Conservation (phyloP, 2,329 filamentous ascomycete species). For the Fonsecaea erecta region DNA sequence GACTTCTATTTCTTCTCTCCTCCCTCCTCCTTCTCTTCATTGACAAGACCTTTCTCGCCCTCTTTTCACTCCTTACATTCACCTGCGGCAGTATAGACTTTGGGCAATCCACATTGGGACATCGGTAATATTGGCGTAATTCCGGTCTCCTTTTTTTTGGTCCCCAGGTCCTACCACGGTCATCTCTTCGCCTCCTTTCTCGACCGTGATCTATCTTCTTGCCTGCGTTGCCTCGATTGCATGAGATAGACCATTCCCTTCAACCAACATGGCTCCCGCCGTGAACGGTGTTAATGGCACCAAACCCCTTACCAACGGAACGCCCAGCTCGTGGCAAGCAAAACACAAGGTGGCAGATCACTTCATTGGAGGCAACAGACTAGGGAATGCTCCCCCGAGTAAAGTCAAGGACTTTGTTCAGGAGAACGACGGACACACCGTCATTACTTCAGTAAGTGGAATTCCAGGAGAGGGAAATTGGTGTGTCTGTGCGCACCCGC, state of each 20-base stretch:
- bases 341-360: conserved; percentile 84
- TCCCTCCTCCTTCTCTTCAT: conserved; percentile 20
- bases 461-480: not conserved
- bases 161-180: conserved; percentile 14
- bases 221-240: conserved; percentile 21
- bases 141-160: conserved; percentile 33
- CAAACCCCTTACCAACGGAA: conserved; percentile 52
- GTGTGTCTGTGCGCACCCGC: conserved; percentile 5
- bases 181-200: not conserved
- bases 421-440: conserved; percentile 87
- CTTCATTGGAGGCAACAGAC: conserved; percentile 93
- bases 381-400: conserved; percentile 79
- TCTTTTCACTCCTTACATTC: conserved; percentile 31
- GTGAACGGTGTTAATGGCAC: conserved; percentile 39
- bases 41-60: conserved; percentile 20
- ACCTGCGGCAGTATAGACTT: conserved; percentile 26
- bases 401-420: conserved; percentile 97
- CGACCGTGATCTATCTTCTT: conserved; percentile 13
- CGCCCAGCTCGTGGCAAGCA: conserved; percentile 71
- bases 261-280: conserved; percentile 45
- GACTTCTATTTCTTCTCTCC: conserved; percentile 24
- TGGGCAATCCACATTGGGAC: conserved; percentile 25
- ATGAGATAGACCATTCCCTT: conserved; percentile 37
- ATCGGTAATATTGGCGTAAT: conserved; percentile 34
- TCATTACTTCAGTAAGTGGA: conserved; percentile 87